Conservation (phyloP, 768 basidiomycete species). For the Pleurotus citrinopileatus region DNA sequence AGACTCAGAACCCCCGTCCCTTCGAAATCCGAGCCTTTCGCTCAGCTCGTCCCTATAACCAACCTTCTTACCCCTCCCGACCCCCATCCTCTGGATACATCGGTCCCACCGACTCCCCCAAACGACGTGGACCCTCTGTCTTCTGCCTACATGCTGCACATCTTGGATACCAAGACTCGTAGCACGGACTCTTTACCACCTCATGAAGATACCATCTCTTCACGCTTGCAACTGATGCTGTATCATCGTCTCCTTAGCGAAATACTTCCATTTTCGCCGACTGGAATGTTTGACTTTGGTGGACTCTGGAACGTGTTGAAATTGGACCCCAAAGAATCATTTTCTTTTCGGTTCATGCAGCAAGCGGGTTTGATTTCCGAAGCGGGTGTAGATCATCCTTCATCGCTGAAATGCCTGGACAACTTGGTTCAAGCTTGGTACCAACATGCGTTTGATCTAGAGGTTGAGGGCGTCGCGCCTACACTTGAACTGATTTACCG, state of each 20-base stretch:
- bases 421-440: constrained; percentile 33
- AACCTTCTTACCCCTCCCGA: neutral
- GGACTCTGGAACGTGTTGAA: constrained; percentile 47
- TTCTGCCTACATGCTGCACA: constrained; percentile 30
- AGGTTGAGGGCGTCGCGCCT: constrained; percentile 32
- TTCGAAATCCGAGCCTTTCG: constrained; percentile 9
- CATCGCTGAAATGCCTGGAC: constrained; percentile 29
- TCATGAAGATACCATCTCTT: constrained; percentile 52
- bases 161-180: constrained; percentile 75
- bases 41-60: neutral
- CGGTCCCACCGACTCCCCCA: neutral
- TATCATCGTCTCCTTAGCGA: constrained; percentile 64
- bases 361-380: constrained; percentile 32
- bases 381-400: constrained; percentile 10
- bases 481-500: constrained; percentile 54
- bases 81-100: too few relatives aligned
- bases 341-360: constrained; percentile 51
- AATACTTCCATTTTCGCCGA: constrained; percentile 34
- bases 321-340: constrained; percentile 37
- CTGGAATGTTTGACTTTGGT: constrained; percentile 49
- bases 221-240: constrained; percentile 75
- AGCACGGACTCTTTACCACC: constrained; percentile 44
- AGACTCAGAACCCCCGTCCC: constrained; percentile 19
- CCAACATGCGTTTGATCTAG: constrained; percentile 23
- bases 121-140: too few relatives aligned